phyloP scores from a whole-genome alignment of 2,329 filamentous ascomycete species.

The Alternaria brassicicola region DNA sequence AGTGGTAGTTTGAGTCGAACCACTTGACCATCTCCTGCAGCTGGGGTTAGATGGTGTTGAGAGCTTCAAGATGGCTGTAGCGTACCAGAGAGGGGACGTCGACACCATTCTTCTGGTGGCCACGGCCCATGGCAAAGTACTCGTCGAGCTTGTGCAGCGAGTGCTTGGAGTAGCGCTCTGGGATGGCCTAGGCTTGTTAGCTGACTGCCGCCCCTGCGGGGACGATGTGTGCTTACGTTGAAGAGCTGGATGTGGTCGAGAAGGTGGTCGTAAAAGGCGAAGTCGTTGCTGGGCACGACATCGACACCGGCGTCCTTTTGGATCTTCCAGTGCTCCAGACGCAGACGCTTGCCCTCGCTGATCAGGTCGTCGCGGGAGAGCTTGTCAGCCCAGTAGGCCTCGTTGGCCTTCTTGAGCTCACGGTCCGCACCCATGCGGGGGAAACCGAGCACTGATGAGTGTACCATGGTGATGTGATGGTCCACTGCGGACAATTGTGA shows the following conservation, averaged over 20 bases:
- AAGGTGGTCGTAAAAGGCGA: slow-evolving; percentile 97
- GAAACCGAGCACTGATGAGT: slow-evolving; percentile 88
- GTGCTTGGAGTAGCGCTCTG: slow-evolving; percentile 91
- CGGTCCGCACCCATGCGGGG: slow-evolving; percentile 97
- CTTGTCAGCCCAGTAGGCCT: slow-evolving; percentile 97
- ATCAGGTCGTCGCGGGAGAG: slow-evolving; percentile 89
- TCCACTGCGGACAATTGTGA: slow-evolving; percentile 19
- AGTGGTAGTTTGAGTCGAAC: slow-evolving; percentile 99
- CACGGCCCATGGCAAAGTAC: slow-evolving; percentile 99
- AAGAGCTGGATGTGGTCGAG: slow-evolving; percentile 98
- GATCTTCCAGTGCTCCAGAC: slow-evolving; percentile 98
- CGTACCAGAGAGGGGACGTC: slow-evolving; percentile 83
- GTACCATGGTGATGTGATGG: slow-evolving; percentile 52
- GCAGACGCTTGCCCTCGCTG: slow-evolving; percentile 93
- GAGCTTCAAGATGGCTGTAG: background rate
- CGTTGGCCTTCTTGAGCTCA: slow-evolving; percentile 99
- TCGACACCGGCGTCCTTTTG: slow-evolving; percentile 98
- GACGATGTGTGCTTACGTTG: slow-evolving; percentile 67
- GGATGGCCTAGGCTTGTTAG: slow-evolving; percentile 70
- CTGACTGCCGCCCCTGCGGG: background rate
- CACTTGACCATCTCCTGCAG: slow-evolving; percentile 97
- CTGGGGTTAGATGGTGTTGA: slow-evolving; percentile 30
- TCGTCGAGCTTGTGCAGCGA: slow-evolving; percentile 87
- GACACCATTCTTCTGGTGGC: slow-evolving; percentile 91
- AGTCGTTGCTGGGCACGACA: slow-evolving; percentile 99